Conservation (phyloP, 2,329 filamentous ascomycete genomes). For the Aspergillus fijiensis region DNA sequence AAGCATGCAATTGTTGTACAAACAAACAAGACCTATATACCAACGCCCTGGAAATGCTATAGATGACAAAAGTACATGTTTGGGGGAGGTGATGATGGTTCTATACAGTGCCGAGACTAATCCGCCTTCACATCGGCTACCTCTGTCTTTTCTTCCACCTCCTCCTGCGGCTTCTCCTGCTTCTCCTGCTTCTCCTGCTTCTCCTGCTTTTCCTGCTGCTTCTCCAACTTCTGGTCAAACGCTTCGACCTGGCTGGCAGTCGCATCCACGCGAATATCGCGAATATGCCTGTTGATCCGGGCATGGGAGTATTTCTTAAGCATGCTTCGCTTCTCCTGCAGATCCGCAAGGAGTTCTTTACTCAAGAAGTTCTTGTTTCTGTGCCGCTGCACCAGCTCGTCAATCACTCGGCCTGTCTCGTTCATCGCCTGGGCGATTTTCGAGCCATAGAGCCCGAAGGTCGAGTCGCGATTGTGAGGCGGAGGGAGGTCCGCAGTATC, state of each 20-base stretch:
- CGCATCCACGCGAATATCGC: constrained; percentile 17
- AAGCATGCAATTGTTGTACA: constrained; percentile 4
- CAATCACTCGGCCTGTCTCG: constrained; percentile 25
- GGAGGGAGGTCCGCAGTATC: not conserved
- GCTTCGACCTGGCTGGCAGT: constrained; percentile 25
- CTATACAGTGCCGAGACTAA: not conserved
- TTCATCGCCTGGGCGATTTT: not conserved
- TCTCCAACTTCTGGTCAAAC: constrained; percentile 13
- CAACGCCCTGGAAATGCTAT: not conserved
- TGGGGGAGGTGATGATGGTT: not conserved
- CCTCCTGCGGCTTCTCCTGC: not conserved
- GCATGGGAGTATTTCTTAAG: constrained; percentile 33
- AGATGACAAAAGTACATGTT: not conserved
- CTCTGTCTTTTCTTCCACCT: not conserved
- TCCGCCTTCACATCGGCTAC: not conserved
- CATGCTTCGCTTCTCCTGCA: constrained; percentile 27
- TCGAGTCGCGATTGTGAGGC: not conserved
- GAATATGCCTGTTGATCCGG: constrained; percentile 19
- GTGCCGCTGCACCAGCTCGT: constrained; percentile 10
- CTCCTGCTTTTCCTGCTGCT: not conserved
- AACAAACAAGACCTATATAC: not conserved
- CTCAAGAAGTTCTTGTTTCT: constrained; percentile 17
- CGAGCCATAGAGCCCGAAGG: not conserved
- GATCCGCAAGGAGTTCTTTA: constrained; percentile 23
- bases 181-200: not conserved